phyloP scores from a whole-genome alignment of 2,329 filamentous ascomycete genomes.

The Arthrobotrys sinensis region DNA sequence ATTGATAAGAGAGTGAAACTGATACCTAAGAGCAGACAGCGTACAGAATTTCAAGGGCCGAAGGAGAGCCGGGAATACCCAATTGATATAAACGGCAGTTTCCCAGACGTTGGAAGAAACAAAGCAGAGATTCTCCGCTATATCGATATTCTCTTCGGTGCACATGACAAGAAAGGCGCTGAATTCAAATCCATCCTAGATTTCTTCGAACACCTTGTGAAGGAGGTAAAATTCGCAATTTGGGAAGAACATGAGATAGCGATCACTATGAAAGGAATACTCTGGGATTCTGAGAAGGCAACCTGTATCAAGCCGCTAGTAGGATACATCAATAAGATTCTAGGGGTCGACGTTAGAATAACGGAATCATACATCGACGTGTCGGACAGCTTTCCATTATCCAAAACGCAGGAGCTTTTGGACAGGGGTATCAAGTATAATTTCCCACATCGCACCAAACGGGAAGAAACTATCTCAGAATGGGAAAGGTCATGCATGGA shows the following conservation, averaged over 20 bases:
- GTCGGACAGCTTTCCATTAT: neutral
- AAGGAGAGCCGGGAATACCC: too few relatives aligned
- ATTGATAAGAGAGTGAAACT: neutral
- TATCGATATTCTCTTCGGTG: neutral
- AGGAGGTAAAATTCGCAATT: neutral
- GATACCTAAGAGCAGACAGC: too few relatives aligned
- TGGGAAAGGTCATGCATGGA: conserved; percentile 17
- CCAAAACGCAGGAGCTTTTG: neutral
- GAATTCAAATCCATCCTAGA: neutral
- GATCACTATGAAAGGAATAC: neutral
- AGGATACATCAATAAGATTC: neutral
- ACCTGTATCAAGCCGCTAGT: neutral
- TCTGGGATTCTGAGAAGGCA: neutral
- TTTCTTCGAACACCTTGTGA: neutral
- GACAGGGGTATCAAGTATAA: neutral
- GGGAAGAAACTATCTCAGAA: neutral
- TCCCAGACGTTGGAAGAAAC: neutral
- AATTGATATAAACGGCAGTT: neutral
- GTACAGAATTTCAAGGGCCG: too few relatives aligned
- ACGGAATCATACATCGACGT: neutral
- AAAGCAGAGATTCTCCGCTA: neutral
- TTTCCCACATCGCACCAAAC: neutral
- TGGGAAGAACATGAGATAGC: neutral
- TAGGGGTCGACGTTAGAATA: neutral
- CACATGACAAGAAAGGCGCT: neutral